Base-by-base conservation (phyloP, 1,139 yeast genomes). In the Candida neerlandica region DNA sequence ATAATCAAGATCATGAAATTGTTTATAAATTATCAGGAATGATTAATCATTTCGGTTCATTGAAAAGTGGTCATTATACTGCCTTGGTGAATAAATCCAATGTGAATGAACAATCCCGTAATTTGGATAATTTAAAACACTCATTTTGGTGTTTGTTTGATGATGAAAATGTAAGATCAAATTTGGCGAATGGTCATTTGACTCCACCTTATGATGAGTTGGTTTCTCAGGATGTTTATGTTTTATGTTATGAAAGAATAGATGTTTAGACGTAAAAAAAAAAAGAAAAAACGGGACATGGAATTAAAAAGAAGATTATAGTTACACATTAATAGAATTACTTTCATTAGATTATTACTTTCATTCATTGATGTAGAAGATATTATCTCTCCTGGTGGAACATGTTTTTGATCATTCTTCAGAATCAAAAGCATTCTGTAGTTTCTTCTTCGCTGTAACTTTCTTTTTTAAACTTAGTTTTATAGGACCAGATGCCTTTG, bases 51-150 rank as follows among this genome's bases (percentile, higher is more conserved):
- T 81, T 73, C 56, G 95, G 95, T 9, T 84, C 81, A 50, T 69
- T 86, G 51, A 81, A 82, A 54, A 81, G 86, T 51, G 95, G 95
- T 0, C 95, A 87, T 64, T 87, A 87, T 60, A 86, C 91, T 0
- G 70, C 91, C 0, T 70, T 81, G 50, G 84, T 86, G 1, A 78
- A 85, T 58, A 86, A 86, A 62, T 62, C 73, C 51, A 66, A 54
- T 52, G 60, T 34, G 46, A 58, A 30, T 70, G 70, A 59, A 66
- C 63, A 46, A 48, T 32, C 39, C 3, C 39, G 39, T 14, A 55
- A 55, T 38, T 45, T 55, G 65, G 78, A 56, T 33, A 60, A 58
- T 42, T 55, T 65, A 46, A 53, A 44, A n/a, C 56, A 61, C 35
- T 72, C 73, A 7, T 64, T 59, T 48, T 86, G 94, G 94, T 84